A percentile compares a stretch with the other conserved stretches of the same genome.
These are phyloP conservation scores for Aspergillus bombycis DNA, from an alignment of 2,329 filamentous ascomycete species.

Conservation along the genomic window DNA sequence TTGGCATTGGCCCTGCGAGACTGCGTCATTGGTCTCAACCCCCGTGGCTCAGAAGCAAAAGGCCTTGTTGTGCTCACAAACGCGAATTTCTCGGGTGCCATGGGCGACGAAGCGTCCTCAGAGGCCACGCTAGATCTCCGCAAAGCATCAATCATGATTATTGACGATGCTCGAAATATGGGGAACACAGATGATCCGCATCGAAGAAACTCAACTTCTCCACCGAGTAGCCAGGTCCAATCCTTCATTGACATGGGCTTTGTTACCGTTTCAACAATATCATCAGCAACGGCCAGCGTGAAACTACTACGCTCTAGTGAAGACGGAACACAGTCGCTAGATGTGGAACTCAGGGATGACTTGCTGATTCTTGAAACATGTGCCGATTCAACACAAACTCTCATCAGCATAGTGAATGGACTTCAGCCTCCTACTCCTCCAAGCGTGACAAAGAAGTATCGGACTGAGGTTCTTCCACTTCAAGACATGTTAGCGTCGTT, in stretches of 20 bases:
- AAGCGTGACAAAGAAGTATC: conserved; percentile 80
- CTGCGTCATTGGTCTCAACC: conserved; percentile 83
- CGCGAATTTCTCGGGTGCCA: conserved; percentile 68
- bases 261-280: conserved; percentile 84
- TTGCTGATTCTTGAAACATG: conserved; percentile 91
- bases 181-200: conserved; percentile 40
- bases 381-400: conserved; percentile 92
- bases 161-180: conserved; percentile 69
- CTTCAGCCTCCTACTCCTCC: conserved; percentile 82
- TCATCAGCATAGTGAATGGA: conserved; percentile 77
- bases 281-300: conserved; percentile 72
- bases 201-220: conserved; percentile 27
- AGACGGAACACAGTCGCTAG: conserved; percentile 67
- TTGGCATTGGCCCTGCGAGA: conserved; percentile 70
- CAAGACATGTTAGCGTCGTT: conserved; percentile 89
- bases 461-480: conserved; percentile 82
- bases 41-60: conserved; percentile 74
- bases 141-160: conserved; percentile 80
- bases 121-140: conserved; percentile 69
- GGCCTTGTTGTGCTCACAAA: conserved; percentile 78
- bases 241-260: conserved; percentile 68
- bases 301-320: conserved; percentile 60
- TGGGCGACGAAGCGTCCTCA: conserved; percentile 68
- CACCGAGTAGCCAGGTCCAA: conserved; percentile 50
- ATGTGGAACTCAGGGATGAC: conserved; percentile 82